phyloP scores from a whole-genome alignment of 2,329 filamentous ascomycete species.

The Botrytis medusae region DNA sequence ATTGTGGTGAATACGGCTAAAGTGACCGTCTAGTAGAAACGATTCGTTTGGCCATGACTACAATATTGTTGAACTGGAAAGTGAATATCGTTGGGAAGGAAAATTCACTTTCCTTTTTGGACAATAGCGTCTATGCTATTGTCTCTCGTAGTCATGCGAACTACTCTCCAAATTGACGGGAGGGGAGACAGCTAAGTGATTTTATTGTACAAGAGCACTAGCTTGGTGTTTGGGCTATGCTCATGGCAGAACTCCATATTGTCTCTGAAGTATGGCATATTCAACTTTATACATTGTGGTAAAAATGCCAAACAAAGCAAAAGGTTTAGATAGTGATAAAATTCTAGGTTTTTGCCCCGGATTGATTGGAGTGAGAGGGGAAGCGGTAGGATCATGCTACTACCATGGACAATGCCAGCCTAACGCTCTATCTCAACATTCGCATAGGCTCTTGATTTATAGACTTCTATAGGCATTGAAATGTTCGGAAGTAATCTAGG shows the following conservation, averaged over 20 bases:
- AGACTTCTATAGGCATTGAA: neutral
- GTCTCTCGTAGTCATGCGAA: neutral
- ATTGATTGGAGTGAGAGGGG: neutral
- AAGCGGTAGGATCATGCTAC: neutral
- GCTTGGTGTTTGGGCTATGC: fast-evolving
- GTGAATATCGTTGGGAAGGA: neutral
- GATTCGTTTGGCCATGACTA: neutral
- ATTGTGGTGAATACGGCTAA: neutral
- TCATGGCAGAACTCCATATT: neutral
- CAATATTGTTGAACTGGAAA: neutral
- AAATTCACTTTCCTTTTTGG: neutral
- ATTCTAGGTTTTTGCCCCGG: neutral
- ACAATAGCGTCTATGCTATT: neutral
- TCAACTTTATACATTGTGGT: neutral
- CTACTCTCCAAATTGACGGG: neutral
- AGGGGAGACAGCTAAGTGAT: neutral
- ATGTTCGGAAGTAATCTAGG: neutral
- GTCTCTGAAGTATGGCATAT: neutral
- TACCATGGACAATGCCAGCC: neutral
- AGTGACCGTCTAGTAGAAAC: neutral
- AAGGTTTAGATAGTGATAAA: neutral
- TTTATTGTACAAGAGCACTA: neutral
- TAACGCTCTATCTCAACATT: neutral
- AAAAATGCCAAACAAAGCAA: neutral
- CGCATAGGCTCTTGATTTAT: neutral